These are phyloP conservation scores for Clitopilus hobsonii DNA, from an alignment of 768 basidiomycete species.

Conservation along the genomic window DNA sequence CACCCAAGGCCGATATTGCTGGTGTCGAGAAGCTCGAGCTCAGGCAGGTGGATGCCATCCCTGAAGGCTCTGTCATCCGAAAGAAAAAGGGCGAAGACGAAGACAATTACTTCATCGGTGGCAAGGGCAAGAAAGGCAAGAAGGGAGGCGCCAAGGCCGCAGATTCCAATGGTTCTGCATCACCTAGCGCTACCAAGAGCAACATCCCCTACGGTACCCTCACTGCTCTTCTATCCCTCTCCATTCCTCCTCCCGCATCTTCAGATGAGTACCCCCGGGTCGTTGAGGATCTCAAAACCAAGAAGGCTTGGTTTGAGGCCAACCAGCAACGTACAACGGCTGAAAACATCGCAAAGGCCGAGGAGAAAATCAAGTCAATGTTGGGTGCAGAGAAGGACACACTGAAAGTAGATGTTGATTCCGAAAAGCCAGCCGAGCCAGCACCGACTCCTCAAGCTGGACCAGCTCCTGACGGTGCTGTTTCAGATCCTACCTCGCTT, in stretches of 20 bases:
- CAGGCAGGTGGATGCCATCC: slow-evolving; percentile 72
- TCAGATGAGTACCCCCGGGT: slow-evolving; percentile 74
- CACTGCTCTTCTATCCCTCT: slow-evolving; percentile 78
- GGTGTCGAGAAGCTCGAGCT: slow-evolving; percentile 81
- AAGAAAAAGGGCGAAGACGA: slow-evolving; percentile 95
- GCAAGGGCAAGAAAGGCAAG: slow-evolving; percentile 66
- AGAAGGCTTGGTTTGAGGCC: slow-evolving; percentile 93
- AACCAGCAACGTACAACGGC: slow-evolving; percentile 81
- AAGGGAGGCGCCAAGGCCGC: slow-evolving; percentile 42
- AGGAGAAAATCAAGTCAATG: slow-evolving; percentile 59
- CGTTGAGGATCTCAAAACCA: slow-evolving; percentile 86
- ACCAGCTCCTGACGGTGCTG: slow-evolving; percentile 22
- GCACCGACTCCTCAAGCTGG: slow-evolving; percentile 34
- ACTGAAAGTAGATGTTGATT: background rate
- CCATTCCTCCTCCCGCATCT: slow-evolving; percentile 85
- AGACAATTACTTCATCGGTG: slow-evolving; percentile 72
- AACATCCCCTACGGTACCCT: slow-evolving; percentile 85
- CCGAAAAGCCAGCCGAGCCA: slow-evolving; percentile 34
- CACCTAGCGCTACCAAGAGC: slow-evolving; percentile 18
- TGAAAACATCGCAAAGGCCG: slow-evolving; percentile 78
- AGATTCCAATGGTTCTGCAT: slow-evolving; percentile 25
- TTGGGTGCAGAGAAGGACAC: background rate
- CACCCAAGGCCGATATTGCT: slow-evolving; percentile 39
- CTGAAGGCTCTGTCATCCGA: slow-evolving; percentile 64
- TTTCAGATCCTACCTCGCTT: slow-evolving; percentile 32